Evolutionary conservation across 306 rosid genomes (phyloP).

Genomic region (Gastrolobium bilobum): DNA sequence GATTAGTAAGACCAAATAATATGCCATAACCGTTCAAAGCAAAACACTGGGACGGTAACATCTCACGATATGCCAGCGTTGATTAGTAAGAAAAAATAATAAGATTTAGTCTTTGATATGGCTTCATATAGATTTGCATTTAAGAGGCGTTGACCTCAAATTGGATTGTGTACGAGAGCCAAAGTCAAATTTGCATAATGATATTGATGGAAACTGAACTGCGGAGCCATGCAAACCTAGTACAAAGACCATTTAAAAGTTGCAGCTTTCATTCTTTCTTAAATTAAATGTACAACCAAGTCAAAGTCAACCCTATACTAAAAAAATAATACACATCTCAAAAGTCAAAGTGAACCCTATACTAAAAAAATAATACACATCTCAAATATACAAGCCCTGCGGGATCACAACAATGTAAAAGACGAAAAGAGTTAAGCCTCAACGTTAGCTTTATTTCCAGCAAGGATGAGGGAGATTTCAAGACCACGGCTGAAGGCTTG

Average conservation of each 20-base stretch:
- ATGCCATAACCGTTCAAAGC: too few relatives aligned
- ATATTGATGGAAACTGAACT: conserved; percentile 22
- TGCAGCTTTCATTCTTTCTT: background rate
- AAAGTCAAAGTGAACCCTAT: conserved; percentile 2
- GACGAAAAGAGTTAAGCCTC: conserved; percentile 48
- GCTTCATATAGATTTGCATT: conserved; percentile 16
- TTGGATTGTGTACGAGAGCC: background rate
- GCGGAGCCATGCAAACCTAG: conserved; percentile 27
- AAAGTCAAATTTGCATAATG: background rate
- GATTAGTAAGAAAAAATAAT: too few relatives aligned
- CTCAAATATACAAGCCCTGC: conserved; percentile 44
- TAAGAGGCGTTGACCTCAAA: background rate
- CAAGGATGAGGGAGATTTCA: conserved; percentile 95
- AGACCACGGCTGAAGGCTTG: conserved; percentile 99
- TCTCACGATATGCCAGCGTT: too few relatives aligned
- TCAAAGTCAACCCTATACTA: conserved; percentile 25
- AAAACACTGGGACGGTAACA: too few relatives aligned
- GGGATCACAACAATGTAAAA: background rate
- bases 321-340: conserved; percentile 44
- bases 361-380: conserved; percentile 46
- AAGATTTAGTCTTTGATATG: background rate
- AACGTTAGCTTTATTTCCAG: conserved; percentile 96
- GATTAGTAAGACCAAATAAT: too few relatives aligned
- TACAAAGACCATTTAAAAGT: conserved; percentile 22
- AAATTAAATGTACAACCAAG: conserved; percentile 42